A percentile compares a stretch with the other conserved stretches of the same genome.
Evolutionary conservation across 139 green algal species (phyloP).

Genomic region (Gonium pectorale): DNA sequence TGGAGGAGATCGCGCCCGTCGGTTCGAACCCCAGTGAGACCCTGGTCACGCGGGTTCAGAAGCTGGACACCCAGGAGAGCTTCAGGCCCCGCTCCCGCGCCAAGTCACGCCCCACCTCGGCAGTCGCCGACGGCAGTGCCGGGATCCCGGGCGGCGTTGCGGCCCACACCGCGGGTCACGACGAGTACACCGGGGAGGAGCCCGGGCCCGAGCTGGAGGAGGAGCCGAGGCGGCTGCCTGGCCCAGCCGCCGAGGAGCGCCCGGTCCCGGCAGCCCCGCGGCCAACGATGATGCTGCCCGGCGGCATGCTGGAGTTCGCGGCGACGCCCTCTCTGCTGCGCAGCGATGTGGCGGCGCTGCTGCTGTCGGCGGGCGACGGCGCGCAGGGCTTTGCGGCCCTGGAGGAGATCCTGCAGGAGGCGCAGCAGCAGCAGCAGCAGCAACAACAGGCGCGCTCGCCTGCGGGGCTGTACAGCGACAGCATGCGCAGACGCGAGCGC

Average conservation of each 20-base stretch:
- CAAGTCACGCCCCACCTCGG: no score
- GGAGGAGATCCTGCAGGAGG: not conserved
- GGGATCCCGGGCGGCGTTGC: no score
- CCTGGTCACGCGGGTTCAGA: no score
- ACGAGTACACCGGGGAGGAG: no score
- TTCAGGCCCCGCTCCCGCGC: not conserved
- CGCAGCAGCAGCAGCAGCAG: not conserved
- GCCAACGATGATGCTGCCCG: slow-evolving; percentile 10
- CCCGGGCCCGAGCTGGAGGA: no score
- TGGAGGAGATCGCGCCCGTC: no score
- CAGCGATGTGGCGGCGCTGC: slow-evolving; percentile 23
- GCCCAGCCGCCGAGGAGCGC: not conserved
- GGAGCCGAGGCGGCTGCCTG: not conserved
- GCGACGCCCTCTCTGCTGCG: slow-evolving; percentile 32
- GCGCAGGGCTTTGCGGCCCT: not conserved
- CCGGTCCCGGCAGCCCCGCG: not conserved
- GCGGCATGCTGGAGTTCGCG: slow-evolving; percentile 17
- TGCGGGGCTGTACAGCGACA: slow-evolving; percentile 18
- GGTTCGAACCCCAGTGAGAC: no score
- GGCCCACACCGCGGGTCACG: no score
- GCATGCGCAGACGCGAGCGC: slow-evolving; percentile 3
- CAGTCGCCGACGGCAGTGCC: no score
- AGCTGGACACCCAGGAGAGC: no score
- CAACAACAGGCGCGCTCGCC: not conserved
- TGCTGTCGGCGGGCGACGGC: not conserved